Base-by-base conservation (phyloP, 108 stramenopile species). In the Skeletonema tropicum region DNA sequence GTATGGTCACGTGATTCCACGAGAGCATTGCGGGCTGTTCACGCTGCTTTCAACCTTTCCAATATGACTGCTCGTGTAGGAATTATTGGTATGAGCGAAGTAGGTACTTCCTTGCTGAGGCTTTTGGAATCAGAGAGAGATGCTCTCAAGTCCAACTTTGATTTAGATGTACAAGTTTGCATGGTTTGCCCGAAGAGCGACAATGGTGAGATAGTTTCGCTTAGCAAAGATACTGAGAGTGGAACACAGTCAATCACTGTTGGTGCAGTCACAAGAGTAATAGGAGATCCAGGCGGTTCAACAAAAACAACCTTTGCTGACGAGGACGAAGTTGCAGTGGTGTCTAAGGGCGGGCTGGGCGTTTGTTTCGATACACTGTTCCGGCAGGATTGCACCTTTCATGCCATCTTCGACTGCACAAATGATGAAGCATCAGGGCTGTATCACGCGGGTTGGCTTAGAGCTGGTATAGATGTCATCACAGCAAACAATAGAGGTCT, bases 1-100 rank as follows among this genome's bases (percentile, higher is more conserved):
- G 93, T 97, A 68, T 10, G 57, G 69, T 17, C 23, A 45, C 29
- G 26, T 8, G 86, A 95, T 52, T 81, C 90, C 10, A 90, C 94
- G 4, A 88, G 92, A 39, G 94, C 96, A 14, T 74, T 97, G 19
- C 87, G 94, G 62, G 93, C 92, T 9, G 86, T 93, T 8, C 93
- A 95, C 75, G 92, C 94, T 3, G 93, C 92, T 39, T 97, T 92
- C 67, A 81, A 86, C 19, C 76, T 92, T 25, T 92, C 91, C 1
- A 82, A 90, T 63, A 87, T 87, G 5, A 86, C 84, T 5, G 86
- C 89, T 21, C 82, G 88, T 36, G 87, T 92, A 31, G 91, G 86
- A 15, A 68, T 92, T 32, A 64, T 92, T 65, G 91, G 91, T 11
- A 85, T 92, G 85, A 71, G 79, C 36, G 84, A 84, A 64, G 62